phyloP scores from a whole-genome alignment of 805 yeast species.

The Hanseniaspora pseudoguilliermondii region DNA sequence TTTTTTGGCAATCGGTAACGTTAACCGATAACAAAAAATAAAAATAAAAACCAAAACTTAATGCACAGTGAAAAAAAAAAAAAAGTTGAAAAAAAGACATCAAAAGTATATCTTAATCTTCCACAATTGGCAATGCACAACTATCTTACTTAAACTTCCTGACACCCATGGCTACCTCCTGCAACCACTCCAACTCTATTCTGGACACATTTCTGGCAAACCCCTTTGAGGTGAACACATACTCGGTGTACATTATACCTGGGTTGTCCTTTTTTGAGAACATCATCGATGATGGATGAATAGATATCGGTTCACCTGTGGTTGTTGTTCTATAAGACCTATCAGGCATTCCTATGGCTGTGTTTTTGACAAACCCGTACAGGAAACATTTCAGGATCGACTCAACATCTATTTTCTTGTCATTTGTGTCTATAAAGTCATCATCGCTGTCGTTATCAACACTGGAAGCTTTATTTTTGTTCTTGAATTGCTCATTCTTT shows the following conservation, averaged over 20 bases:
- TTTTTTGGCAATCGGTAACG: too few relatives aligned
- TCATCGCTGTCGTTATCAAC: constrained; percentile 16
- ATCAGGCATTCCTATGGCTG: constrained; percentile 92
- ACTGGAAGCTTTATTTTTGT: neutral
- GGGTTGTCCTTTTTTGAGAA: constrained; percentile 65
- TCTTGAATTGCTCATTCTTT: constrained; percentile 21
- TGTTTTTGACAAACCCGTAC: constrained; percentile 70
- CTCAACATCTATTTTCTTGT: constrained; percentile 37
- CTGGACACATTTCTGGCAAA: constrained; percentile 83
- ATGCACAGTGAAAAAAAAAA: too few relatives aligned
- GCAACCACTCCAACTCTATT: constrained; percentile 73
- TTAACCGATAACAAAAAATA: too few relatives aligned
- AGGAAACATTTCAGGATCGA: constrained; percentile 64
- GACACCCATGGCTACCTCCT: constrained; percentile 47
- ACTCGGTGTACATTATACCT: constrained; percentile 88
- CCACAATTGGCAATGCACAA: neutral
- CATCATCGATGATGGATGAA: constrained; percentile 81
- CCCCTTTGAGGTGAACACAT: constrained; percentile 83
- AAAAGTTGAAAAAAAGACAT: too few relatives aligned
- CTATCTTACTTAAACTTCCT: constrained; percentile 12
- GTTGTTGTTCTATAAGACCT: constrained; percentile 77
- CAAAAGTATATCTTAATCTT: neutral
- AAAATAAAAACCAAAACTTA: too few relatives aligned
- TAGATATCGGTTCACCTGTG: constrained; percentile 70
- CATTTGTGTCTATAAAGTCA: constrained; percentile 23